Evolutionary conservation across 1,139 yeast species (phyloP), one percentile per base, ranked within the genome.

Genomic region (Suhomyces bribrorum): DNA sequence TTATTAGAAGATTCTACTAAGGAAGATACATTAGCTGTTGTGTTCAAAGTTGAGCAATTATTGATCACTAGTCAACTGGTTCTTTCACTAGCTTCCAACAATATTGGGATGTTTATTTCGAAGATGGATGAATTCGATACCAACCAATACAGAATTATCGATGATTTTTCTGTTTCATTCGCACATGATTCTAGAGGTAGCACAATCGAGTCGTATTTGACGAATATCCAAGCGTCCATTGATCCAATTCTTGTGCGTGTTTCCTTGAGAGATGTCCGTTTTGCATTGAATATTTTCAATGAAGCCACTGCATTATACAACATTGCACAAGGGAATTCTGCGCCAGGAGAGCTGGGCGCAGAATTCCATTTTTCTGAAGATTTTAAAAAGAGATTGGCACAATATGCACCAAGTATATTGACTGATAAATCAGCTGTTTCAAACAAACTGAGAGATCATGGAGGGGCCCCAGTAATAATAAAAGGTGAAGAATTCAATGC

Each of bases 41-140:
- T 92, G 1, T 85, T 92, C 62, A 86, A 87, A 50, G 81, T 89
- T 13, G 95, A 85, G 41, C 96, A 90, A 53, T 62, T 90, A 7
- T 65, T 86, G 32, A 54, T 88, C 4, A 77, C 92, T 0, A 81
- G 86, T 45, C 89, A 86, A 52, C 79, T 81, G 43, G 73, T 79
- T 2, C 59, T 74, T 9, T 77, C 90, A 1, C 59, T 89, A 7
- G 81, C 90, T 13, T 83, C 87, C 1, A 79, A 83, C 48, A 86
- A 86, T 45, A 78, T 89, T 38, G 97, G 98, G 2, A 80, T 94
- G 83, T 94, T 86, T 52, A 66, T 92, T 47, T 80, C 90, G 36
- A 73, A 69, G 17, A 90, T 94, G 96, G 76, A 83, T 48, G 62
- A 77, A 8, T 73, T 74, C 40, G 81, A 82, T 16, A 73, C 74